Evolutionary conservation across 1,284 basidiomycete species (phyloP).

Genomic region (Prillingera fragicola): DNA sequence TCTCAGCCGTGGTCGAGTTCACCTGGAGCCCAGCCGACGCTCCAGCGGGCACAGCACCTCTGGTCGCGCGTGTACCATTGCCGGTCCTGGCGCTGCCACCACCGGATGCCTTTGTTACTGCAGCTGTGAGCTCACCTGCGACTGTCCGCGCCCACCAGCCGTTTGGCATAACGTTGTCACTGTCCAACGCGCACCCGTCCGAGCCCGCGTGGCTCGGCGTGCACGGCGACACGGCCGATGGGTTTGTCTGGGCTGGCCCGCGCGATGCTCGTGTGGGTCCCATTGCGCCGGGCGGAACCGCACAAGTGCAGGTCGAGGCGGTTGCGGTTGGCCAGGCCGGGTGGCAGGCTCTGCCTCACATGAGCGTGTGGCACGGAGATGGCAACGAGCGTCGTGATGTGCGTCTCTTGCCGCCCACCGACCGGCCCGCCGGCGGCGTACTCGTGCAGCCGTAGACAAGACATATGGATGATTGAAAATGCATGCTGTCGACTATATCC

Average conservation of each 20-base stretch:
- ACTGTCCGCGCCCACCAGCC: slow-evolving; percentile 22
- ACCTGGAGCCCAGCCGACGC: slow-evolving; percentile 10
- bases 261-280: slow-evolving; percentile 23
- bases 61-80: too few relatives aligned
- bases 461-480: background rate
- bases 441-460: slow-evolving; percentile 10
- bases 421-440: slow-evolving; percentile 7
- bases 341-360: slow-evolving; percentile 29
- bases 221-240: slow-evolving; percentile 36
- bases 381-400: slow-evolving; percentile 32
- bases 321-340: slow-evolving; percentile 29
- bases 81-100: slow-evolving; percentile 27
- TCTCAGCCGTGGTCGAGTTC: too few relatives aligned
- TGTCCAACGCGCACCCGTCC: slow-evolving; percentile 40
- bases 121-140: slow-evolving; percentile 18
- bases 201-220: slow-evolving; percentile 23
- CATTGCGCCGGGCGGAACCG: slow-evolving; percentile 19
- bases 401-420: slow-evolving; percentile 12
- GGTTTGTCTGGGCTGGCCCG: slow-evolving; percentile 41
- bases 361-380: slow-evolving; percentile 34
- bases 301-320: slow-evolving; percentile 21
- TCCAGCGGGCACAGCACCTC: background rate
- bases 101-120: slow-evolving; percentile 32
- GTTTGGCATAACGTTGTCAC: slow-evolving; percentile 27
- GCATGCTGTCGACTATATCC: too few relatives aligned